Percentiles rank a stretch among this genome's conserved stretches.
Evolutionary conservation across 2,329 filamentous ascomycete genomes (phyloP).

Genomic region (Pestalotiopsis sp.): DNA sequence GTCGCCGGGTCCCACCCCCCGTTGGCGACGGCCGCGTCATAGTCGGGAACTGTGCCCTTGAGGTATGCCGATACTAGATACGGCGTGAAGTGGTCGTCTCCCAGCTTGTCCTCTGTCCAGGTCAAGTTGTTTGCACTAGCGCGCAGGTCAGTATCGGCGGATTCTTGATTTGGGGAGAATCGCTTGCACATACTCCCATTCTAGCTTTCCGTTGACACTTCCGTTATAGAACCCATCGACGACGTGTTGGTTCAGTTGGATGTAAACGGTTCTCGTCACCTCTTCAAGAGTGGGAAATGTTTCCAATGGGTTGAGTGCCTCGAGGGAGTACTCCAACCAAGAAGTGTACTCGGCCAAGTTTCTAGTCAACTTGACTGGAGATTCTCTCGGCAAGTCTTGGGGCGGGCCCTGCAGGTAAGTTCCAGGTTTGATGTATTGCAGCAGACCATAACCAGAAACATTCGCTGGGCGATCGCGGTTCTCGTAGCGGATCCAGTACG

Average conservation of each 20-base stretch:
- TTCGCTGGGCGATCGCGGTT: slow-evolving; percentile 49
- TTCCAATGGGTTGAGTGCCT: slow-evolving; percentile 30
- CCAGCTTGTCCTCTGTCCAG: slow-evolving; percentile 41
- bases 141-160: background rate
- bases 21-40: slow-evolving; percentile 49
- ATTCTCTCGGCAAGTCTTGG: slow-evolving; percentile 25
- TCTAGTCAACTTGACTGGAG: slow-evolving; percentile 35
- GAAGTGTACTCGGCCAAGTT: slow-evolving; percentile 28
- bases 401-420: slow-evolving; percentile 13
- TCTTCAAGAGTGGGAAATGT: slow-evolving; percentile 42
- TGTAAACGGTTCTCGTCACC: slow-evolving; percentile 50
- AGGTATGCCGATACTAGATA: slow-evolving; percentile 56
- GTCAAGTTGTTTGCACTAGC: slow-evolving; percentile 40
- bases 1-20: slow-evolving; percentile 55
- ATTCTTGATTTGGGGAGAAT: background rate
- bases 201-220: slow-evolving; percentile 28
- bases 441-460: slow-evolving; percentile 49
- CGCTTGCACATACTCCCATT: slow-evolving; percentile 34
- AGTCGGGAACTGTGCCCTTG: slow-evolving; percentile 53
- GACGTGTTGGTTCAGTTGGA: slow-evolving; percentile 44
- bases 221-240: slow-evolving; percentile 33
- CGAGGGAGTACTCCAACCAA: slow-evolving; percentile 51
- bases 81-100: slow-evolving; percentile 32
- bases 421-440: slow-evolving; percentile 38
- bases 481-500: slow-evolving; percentile 50